These are phyloP conservation scores for Aspergillus nidulans DNA, from an alignment of 495 filamentous ascomycete species.

Conservation along the genomic window DNA sequence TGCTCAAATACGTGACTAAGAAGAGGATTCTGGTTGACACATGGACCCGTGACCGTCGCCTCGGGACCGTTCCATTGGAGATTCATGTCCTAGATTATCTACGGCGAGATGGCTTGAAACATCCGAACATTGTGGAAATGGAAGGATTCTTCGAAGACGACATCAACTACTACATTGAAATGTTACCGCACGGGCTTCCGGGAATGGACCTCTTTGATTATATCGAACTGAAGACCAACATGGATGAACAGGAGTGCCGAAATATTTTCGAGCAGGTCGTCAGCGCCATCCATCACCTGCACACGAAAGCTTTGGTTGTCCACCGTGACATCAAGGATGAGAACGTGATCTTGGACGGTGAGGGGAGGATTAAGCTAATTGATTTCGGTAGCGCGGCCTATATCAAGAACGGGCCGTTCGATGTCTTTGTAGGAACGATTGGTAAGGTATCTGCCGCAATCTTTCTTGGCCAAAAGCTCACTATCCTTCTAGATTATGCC, in stretches of 20 bases:
- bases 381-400: constrained; percentile 98
- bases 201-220: constrained; percentile 99
- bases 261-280: constrained; percentile 95
- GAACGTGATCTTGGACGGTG: constrained; percentile 92
- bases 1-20: constrained; percentile 98
- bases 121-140: constrained; percentile 99
- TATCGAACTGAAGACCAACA: constrained; percentile 91
- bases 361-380: constrained; percentile 93
- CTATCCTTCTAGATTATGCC: constrained; percentile 70
- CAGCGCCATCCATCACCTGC: constrained; percentile 82
- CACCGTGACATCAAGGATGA: constrained; percentile 99
- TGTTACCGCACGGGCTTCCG: constrained; percentile 91
- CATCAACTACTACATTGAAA: constrained; percentile 98
- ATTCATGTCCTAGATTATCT: constrained; percentile 97
- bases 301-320: constrained; percentile 86
- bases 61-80: constrained; percentile 96
- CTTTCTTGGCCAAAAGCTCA: background rate
- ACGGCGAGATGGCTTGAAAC: constrained; percentile 75
- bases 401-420: constrained; percentile 96
- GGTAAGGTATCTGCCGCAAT: constrained; percentile 53
- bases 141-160: constrained; percentile 97
- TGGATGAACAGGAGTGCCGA: constrained; percentile 90
- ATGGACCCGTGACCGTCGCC: constrained; percentile 89
- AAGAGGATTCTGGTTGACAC: constrained; percentile 96
- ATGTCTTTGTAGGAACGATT: constrained; percentile 98